Evolutionary conservation across 768 basidiomycete species (phyloP).

Genomic region (Xanthoconium purpureum): DNA sequence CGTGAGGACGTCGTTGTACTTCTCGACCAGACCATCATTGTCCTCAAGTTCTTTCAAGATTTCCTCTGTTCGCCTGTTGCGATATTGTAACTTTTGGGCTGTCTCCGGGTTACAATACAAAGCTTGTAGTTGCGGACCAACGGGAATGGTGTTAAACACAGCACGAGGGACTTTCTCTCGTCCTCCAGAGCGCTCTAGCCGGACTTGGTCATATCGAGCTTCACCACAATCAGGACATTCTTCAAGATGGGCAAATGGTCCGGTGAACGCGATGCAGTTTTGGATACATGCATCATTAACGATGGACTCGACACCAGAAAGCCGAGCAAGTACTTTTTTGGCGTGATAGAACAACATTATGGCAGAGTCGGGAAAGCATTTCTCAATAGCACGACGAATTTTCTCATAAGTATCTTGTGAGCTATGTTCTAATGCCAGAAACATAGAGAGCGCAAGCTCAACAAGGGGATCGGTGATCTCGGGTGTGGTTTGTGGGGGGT

Average conservation of each 20-base stretch:
- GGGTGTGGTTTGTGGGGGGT: not conserved
- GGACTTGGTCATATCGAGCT: not conserved
- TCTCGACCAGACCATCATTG: not conserved
- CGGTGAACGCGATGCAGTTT: not conserved
- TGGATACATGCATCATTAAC: not conserved
- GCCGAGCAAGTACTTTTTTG: not conserved
- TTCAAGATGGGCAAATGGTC: not conserved
- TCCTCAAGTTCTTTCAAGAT: not conserved
- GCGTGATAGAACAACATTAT: not conserved
- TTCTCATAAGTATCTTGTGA: not conserved
- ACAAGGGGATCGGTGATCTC: not conserved
- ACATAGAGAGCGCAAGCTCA: not conserved
- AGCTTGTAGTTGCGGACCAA: not conserved
- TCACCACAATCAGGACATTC: not conserved
- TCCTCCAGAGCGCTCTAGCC: not conserved
- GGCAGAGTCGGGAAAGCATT: not conserved
- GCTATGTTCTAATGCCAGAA: not conserved
- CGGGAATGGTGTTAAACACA: not conserved
- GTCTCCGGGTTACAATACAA: not conserved
- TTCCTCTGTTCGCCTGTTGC: fast-evolving
- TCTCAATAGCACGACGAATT: not conserved
- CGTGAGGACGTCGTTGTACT: not conserved
- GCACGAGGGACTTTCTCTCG: not conserved
- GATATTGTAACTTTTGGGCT: not conserved
- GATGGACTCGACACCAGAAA: not conserved